A percentile compares a stretch with the other conserved stretches of the same genome.
Evolutionary conservation across 2,329 filamentous ascomycete species (phyloP).

Genomic region (Dryadomyces quercus-mongolicae): DNA sequence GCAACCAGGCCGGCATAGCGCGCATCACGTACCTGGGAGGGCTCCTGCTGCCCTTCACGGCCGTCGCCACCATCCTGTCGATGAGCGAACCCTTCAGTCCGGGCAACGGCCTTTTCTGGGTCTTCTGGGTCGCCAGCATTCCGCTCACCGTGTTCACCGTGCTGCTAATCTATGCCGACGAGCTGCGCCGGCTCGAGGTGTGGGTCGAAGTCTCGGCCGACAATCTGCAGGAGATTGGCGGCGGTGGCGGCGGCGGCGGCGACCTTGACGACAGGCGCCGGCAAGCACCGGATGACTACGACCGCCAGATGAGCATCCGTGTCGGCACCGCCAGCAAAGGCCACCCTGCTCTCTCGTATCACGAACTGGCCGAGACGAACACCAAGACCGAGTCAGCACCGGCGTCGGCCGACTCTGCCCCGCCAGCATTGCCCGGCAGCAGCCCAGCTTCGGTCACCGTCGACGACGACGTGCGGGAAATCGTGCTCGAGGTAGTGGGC

Average conservation of each 20-base stretch:
- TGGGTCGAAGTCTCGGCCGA: slow-evolving; percentile 23
- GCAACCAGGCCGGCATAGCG: slow-evolving; percentile 23
- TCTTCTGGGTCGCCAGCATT: slow-evolving; percentile 33
- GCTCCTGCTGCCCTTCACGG: slow-evolving; percentile 32
- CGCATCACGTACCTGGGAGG: slow-evolving; percentile 38
- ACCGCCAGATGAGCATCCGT: background rate
- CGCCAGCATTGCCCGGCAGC: background rate
- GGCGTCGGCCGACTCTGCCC: background rate
- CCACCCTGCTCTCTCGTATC: background rate
- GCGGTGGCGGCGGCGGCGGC: slow-evolving; percentile 4
- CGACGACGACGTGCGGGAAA: slow-evolving; percentile 2
- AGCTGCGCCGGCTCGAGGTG: slow-evolving; percentile 31
- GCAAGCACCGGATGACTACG: background rate
- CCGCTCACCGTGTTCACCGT: slow-evolving; percentile 26
- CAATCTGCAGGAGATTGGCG: background rate
- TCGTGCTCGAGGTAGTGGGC: background rate
- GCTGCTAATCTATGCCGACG: slow-evolving; percentile 35
- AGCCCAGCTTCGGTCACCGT: background rate
- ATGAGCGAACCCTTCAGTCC: slow-evolving; percentile 34
- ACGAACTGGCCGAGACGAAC: background rate
- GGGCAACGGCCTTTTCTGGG: slow-evolving; percentile 28
- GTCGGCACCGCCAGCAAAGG: background rate
- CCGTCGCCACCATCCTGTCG: slow-evolving; percentile 34
- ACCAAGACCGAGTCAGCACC: background rate
- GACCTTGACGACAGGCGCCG: background rate